phyloP scores from a whole-genome alignment of 768 basidiomycete genomes.

The button mushroom (Agaricus bisporus) region DNA sequence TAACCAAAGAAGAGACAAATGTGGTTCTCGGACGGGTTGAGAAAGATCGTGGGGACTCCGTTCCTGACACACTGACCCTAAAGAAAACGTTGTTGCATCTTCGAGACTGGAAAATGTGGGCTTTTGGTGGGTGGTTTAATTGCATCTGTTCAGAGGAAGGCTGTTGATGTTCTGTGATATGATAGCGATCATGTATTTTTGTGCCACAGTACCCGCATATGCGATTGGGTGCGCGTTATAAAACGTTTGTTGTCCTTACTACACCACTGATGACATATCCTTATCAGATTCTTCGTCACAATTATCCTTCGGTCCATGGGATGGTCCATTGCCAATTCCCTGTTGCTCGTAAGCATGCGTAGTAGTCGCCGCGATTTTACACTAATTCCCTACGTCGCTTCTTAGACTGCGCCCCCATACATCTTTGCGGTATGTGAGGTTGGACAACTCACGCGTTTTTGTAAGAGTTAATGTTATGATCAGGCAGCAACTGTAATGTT shows the following conservation, averaged over 20 bases:
- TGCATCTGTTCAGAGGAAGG: not conserved
- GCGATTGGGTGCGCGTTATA: constrained; percentile 34
- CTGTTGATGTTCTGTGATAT: not conserved
- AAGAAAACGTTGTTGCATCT: constrained; percentile 30
- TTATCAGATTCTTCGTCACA: constrained; percentile 36
- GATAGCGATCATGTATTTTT: constrained; percentile 43
- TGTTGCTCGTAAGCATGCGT: constrained; percentile 30
- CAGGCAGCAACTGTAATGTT: constrained; percentile 34
- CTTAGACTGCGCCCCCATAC: constrained; percentile 43
- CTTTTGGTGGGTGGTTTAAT: constrained; percentile 26
- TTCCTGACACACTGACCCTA: constrained; percentile 34
- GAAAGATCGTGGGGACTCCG: constrained; percentile 42
- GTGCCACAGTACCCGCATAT: constrained; percentile 42
- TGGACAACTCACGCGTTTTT: not conserved
- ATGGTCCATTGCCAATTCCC: constrained; percentile 34
- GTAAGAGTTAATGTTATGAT: constrained; percentile 4
- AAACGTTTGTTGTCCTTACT: not conserved
- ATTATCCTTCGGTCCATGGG: constrained; percentile 44
- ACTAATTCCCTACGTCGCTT: not conserved
- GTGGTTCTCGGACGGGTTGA: constrained; percentile 39
- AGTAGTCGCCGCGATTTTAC: not conserved
- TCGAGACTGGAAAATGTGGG: constrained; percentile 45
- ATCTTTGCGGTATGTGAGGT: constrained; percentile 35
- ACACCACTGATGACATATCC: not conserved
- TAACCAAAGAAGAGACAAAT: constrained; percentile 33